phyloP scores from a whole-genome alignment of 805 yeast genomes.

The Starmera caribaea region DNA sequence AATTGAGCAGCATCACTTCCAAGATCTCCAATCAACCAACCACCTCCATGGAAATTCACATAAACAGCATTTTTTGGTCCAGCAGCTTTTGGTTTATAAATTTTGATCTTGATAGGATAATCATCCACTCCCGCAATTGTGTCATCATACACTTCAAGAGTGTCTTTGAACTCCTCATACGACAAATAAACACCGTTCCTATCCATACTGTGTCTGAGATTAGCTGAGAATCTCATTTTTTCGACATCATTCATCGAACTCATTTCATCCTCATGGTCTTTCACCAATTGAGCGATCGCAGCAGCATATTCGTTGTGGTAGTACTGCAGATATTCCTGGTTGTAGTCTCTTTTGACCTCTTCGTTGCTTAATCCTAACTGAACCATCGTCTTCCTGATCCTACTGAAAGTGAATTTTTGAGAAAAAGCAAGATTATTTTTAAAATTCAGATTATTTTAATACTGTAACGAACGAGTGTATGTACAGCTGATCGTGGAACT shows the following conservation, averaged over 20 bases:
- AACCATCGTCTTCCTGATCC: no score
- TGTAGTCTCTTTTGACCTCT: neutral
- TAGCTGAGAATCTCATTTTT: neutral
- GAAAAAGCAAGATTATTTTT: no score
- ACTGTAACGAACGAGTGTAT: neutral
- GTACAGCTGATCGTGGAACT: neutral
- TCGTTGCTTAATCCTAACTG: neutral
- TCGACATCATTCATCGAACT: neutral
- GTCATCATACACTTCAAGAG: neutral
- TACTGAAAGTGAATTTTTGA: no score
- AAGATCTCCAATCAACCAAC: constrained; percentile 1
- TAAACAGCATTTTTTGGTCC: neutral
- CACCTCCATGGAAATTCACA: constrained; percentile 5
- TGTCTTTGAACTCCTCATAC: neutral
- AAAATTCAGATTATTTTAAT: no score
- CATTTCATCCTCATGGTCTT: neutral
- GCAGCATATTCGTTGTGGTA: neutral
- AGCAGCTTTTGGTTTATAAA: constrained; percentile 1
- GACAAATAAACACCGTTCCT: neutral
- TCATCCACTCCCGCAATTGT: constrained; percentile 1
- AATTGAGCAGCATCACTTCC: neutral
- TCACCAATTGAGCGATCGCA: neutral
- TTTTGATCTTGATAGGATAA: neutral
- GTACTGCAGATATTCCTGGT: neutral
- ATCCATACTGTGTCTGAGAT: neutral